Evolutionary conservation across 2,329 filamentous ascomycete genomes (phyloP).

Genomic region (Microdochium trichocladiopsis): DNA sequence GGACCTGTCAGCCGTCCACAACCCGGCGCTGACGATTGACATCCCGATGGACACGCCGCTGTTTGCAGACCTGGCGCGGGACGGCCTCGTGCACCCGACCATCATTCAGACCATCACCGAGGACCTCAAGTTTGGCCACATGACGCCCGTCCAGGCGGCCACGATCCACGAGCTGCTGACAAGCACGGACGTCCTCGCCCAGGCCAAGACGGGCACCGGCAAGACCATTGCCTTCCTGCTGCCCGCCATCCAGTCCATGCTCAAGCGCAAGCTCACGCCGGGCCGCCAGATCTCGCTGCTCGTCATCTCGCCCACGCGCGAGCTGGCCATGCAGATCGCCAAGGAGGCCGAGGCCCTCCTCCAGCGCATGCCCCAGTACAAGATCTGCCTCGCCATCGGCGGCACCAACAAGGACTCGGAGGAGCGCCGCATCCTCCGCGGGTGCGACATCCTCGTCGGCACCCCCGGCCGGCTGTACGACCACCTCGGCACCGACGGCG

Average conservation of each 20-base stretch:
- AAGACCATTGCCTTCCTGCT: constrained; percentile 81
- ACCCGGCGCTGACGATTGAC: constrained; percentile 25
- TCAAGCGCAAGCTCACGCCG: constrained; percentile 31
- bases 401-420: constrained; percentile 69
- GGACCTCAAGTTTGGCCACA: constrained; percentile 41
- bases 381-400: constrained; percentile 72
- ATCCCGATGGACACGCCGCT: constrained; percentile 35
- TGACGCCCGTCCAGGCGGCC: constrained; percentile 49
- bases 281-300: constrained; percentile 46
- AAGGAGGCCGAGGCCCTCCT: constrained; percentile 66
- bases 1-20: constrained; percentile 10
- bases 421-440: constrained; percentile 61
- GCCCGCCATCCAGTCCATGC: constrained; percentile 73
- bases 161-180: constrained; percentile 40
- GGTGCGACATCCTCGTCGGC: constrained; percentile 74
- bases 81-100: constrained; percentile 34
- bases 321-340: constrained; percentile 63
- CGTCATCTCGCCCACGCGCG: constrained; percentile 65
- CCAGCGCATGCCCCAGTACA: constrained; percentile 65
- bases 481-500: constrained; percentile 68
- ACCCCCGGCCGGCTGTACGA: constrained; percentile 76
- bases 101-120: constrained; percentile 40
- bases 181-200: constrained; percentile 55
- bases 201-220: constrained; percentile 82
- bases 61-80: constrained; percentile 35